phyloP scores from a whole-genome alignment of 768 basidiomycete species.

The Ramaria sp. region DNA sequence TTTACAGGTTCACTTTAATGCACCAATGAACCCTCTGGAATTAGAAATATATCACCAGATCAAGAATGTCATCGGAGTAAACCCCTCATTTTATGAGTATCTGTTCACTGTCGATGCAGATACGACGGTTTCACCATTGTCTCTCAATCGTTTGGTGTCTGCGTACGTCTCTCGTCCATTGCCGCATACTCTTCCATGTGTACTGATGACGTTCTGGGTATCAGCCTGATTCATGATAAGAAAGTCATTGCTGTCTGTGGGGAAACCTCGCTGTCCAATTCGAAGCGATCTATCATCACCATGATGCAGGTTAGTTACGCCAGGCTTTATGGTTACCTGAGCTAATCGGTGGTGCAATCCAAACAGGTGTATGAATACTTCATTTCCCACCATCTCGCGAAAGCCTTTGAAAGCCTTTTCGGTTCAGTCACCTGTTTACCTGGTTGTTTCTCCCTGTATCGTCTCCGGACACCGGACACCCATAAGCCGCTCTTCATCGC shows the following conservation, averaged over 20 bases:
- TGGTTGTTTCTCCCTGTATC: slow-evolving; percentile 97
- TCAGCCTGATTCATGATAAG: slow-evolving; percentile 94
- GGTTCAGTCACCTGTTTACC: slow-evolving; percentile 98
- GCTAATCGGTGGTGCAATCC: slow-evolving; percentile 2
- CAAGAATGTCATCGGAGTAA: slow-evolving; percentile 99
- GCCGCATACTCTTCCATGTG: neutral
- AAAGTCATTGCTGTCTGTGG: slow-evolving; percentile 91
- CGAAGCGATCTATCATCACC: slow-evolving; percentile 89
- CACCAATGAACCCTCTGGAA: slow-evolving; percentile 94
- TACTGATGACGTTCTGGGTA: neutral
- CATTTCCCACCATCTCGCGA: slow-evolving; percentile 97
- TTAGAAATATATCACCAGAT: slow-evolving; percentile 99
- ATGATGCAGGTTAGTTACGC: slow-evolving; percentile 76
- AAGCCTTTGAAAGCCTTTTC: slow-evolving; percentile 94
- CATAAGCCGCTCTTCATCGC: slow-evolving; percentile 92
- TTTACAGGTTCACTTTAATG: slow-evolving; percentile 83
- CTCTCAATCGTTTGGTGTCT: slow-evolving; percentile 84
- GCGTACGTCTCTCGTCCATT: slow-evolving; percentile 47
- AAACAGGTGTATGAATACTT: slow-evolving; percentile 93
- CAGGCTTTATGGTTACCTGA: neutral
- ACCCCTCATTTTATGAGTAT: slow-evolving; percentile 97
- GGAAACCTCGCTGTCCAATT: slow-evolving; percentile 86
- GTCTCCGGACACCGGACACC: slow-evolving; percentile 86
- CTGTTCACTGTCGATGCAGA: slow-evolving; percentile 90
- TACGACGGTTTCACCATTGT: slow-evolving; percentile 83